A percentile compares a stretch with the other conserved stretches of the same genome.
Conservation (phyloP, 2,329 filamentous ascomycete species). For the Sporothrix globosa region DNA sequence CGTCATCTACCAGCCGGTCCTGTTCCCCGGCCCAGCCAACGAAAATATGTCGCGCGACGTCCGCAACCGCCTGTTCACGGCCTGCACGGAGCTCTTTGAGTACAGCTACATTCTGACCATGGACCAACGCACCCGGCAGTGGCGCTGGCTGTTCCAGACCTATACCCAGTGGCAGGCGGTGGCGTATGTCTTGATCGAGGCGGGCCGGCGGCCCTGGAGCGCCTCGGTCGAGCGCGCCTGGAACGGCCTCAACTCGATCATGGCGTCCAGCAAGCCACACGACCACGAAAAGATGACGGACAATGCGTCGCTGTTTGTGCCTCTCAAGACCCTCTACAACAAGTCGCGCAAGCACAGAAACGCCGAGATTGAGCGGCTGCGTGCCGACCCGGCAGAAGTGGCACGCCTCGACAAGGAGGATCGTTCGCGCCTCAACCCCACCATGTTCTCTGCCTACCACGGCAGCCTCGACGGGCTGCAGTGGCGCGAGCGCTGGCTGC, state of each 20-base stretch:
- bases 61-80: constrained; percentile 49
- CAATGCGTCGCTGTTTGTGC: constrained; percentile 56
- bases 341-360: constrained; percentile 57
- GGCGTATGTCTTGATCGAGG: constrained; percentile 58
- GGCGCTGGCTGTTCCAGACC: constrained; percentile 63
- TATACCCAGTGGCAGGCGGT: constrained; percentile 64
- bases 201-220: constrained; percentile 50
- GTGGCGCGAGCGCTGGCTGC: constrained; percentile 58
- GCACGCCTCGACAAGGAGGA: constrained; percentile 55
- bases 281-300: constrained; percentile 52
- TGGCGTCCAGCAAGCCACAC: constrained; percentile 41
- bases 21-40: constrained; percentile 48
- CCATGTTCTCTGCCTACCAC: constrained; percentile 54
- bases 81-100: constrained; percentile 59
- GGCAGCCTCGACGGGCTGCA: constrained; percentile 52
- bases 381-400: constrained; percentile 53
- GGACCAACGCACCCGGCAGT: constrained; percentile 53
- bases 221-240: constrained; percentile 41
- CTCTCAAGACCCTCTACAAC: constrained; percentile 58
- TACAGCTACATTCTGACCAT: constrained; percentile 59
- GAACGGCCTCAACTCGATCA: constrained; percentile 41
- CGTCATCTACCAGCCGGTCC: constrained; percentile 56
- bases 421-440: constrained; percentile 49
- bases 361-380: constrained; percentile 55
- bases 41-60: constrained; percentile 43